Percentiles rank a stretch among this genome's conserved stretches.
These are phyloP conservation scores for Nakazawaea anatomiae DNA, from an alignment of 805 yeast genomes.

Conservation along the genomic window DNA sequence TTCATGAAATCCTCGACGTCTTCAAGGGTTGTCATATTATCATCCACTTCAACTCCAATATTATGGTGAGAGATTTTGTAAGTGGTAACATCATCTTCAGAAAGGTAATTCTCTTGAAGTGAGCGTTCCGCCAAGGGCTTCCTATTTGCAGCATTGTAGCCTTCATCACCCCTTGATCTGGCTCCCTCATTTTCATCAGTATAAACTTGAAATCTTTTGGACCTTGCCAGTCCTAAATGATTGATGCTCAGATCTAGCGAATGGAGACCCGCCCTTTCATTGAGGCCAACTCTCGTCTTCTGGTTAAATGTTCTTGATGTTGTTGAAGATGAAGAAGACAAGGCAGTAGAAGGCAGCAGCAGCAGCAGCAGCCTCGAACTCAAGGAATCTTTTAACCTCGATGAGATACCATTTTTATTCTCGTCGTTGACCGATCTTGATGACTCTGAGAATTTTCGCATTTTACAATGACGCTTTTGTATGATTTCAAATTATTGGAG, in stretches of 20 bases:
- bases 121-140: slow-evolving; percentile 3
- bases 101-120: slow-evolving; percentile 1
- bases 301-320: slow-evolving; percentile 28
- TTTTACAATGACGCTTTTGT: not conserved
- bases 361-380: not conserved
- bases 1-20: slow-evolving; percentile 8
- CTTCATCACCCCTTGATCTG: not conserved
- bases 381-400: not conserved
- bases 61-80: slow-evolving; percentile 5
- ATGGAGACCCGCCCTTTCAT: slow-evolving; percentile 3
- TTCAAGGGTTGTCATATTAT: slow-evolving; percentile 13
- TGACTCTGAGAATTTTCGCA: slow-evolving; percentile 1
- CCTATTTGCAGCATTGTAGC: not conserved
- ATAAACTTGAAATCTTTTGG: slow-evolving; percentile 6
- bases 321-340: slow-evolving; percentile 16
- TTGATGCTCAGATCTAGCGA: slow-evolving; percentile 5
- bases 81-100: not conserved
- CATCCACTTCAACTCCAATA: slow-evolving; percentile 21
- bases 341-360: not conserved
- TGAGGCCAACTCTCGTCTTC: slow-evolving; percentile 2
- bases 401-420: not conserved
- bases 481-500: not conserved
- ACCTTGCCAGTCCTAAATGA: not conserved
- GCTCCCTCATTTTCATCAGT: slow-evolving; percentile 3
- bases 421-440: slow-evolving; percentile 5